phyloP scores from a whole-genome alignment of 495 filamentous ascomycete genomes.

The Aspergillus leporis region DNA sequence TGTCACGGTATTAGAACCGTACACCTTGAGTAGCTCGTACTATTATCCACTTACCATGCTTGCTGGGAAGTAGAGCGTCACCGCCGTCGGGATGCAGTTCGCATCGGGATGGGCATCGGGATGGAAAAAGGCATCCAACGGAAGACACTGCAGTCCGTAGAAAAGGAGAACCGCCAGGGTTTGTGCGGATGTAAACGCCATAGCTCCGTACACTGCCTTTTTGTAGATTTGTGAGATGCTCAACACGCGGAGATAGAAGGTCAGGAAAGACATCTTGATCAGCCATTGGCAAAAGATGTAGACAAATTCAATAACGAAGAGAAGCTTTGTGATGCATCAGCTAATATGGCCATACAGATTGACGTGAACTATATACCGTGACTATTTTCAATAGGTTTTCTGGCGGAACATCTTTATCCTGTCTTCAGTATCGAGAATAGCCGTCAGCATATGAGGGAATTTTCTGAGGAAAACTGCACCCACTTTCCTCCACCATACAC shows the following conservation, averaged over 20 bases:
- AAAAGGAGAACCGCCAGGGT: conserved; percentile 1
- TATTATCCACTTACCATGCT: conserved; percentile 4
- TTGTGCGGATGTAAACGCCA: neutral
- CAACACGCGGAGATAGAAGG: conserved; percentile 10
- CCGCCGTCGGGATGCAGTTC: conserved; percentile 1
- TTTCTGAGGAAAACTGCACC: neutral
- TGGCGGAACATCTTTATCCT: conserved; percentile 1
- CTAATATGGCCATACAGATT: neutral
- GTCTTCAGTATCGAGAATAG: neutral
- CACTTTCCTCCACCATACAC: conserved; percentile 10
- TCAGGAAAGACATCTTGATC: conserved; percentile 10
- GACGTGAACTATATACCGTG: neutral
- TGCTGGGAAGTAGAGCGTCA: conserved; percentile 9
- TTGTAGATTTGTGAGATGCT: conserved; percentile 3
- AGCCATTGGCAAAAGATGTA: conserved; percentile 13
- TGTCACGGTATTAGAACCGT: neutral
- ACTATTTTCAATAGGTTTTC: neutral
- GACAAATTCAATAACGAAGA: conserved; percentile 9
- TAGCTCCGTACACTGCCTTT: neutral
- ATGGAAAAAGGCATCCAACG: conserved; percentile 10
- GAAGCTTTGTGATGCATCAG: neutral
- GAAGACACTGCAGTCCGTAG: conserved; percentile 11
- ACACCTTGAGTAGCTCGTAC: neutral
- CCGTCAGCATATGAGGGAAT: neutral
- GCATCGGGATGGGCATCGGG: conserved; percentile 3